Conservation (phyloP, 2,329 filamentous ascomycete species). For the Aspergillaceae sp. region DNA sequence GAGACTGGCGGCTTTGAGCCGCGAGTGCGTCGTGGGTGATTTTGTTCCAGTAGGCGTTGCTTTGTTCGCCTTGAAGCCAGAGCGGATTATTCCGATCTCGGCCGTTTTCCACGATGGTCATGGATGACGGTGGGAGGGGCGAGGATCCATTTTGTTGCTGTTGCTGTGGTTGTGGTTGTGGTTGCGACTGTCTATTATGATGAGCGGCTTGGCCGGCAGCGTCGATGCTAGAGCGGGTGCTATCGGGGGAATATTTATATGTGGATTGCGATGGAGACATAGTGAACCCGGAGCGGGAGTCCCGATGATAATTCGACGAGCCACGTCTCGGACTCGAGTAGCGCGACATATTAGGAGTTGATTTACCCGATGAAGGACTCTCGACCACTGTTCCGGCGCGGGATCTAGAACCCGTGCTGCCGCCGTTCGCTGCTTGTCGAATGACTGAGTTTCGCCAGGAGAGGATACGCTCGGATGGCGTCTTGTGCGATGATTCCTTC, state of each 20-base stretch:
- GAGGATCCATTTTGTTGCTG: constrained; percentile 5
- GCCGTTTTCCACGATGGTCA: constrained; percentile 16
- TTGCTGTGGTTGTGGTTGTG: too few species aligned
- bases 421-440: constrained; percentile 43
- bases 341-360: constrained; percentile 5
- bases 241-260: constrained; percentile 17
- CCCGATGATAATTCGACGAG: constrained; percentile 12
- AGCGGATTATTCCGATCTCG: constrained; percentile 35
- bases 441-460: constrained; percentile 71
- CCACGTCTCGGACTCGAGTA: constrained; percentile 15
- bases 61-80: constrained; percentile 43
- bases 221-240: constrained; percentile 11
- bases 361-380: constrained; percentile 43
- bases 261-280: constrained; percentile 21
- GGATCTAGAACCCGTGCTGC: constrained; percentile 6
- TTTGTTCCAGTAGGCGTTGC: constrained; percentile 47
- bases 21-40: constrained; percentile 32
- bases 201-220: neutral
- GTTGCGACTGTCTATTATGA: too few species aligned
- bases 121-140: constrained; percentile 10
- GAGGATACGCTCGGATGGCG: constrained; percentile 67
- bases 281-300: constrained; percentile 19
- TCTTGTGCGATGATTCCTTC: constrained; percentile 36
- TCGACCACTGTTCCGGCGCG: constrained; percentile 28
- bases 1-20: constrained; percentile 15